Conservation (phyloP, 163 green algal species). For the Chloromonas sp. region DNA sequence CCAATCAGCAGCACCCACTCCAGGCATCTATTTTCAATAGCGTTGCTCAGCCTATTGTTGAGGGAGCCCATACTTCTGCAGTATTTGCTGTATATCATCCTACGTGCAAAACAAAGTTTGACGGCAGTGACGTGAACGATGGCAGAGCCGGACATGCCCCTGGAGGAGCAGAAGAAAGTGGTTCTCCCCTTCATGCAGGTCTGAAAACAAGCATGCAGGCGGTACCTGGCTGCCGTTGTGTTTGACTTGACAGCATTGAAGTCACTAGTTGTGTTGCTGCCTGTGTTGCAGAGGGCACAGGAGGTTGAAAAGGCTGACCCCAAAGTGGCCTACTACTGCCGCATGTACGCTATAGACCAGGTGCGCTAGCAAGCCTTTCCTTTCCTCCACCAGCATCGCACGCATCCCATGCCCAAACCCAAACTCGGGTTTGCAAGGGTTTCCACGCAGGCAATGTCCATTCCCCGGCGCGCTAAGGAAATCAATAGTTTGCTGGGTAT, state of each 20-base stretch:
- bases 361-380: conserved; percentile 15
- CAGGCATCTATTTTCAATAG: no score
- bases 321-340: conserved; percentile 85
- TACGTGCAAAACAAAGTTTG: no score
- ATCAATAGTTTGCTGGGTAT: conserved; percentile 46
- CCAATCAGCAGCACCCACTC: no score
- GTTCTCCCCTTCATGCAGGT: conserved; percentile 36
- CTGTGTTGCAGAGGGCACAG: conserved; percentile 55
- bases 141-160: background rate
- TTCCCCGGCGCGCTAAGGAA: conserved; percentile 29
- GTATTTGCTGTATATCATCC: no score
- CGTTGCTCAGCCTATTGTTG: no score
- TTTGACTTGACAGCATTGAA: background rate
- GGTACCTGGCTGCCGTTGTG: background rate
- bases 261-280: background rate
- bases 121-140: background rate
- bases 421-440: no score
- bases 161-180: conserved; percentile 38
- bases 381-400: no score
- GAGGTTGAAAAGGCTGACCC: conserved; percentile 73
- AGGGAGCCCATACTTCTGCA: no score
- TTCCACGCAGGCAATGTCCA: background rate
- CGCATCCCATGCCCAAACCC: no score
- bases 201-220: background rate
- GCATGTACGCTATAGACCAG: conserved; percentile 73